Conservation (phyloP, 163 green algal species). For the Coccomyxa subellipsoidea region DNA sequence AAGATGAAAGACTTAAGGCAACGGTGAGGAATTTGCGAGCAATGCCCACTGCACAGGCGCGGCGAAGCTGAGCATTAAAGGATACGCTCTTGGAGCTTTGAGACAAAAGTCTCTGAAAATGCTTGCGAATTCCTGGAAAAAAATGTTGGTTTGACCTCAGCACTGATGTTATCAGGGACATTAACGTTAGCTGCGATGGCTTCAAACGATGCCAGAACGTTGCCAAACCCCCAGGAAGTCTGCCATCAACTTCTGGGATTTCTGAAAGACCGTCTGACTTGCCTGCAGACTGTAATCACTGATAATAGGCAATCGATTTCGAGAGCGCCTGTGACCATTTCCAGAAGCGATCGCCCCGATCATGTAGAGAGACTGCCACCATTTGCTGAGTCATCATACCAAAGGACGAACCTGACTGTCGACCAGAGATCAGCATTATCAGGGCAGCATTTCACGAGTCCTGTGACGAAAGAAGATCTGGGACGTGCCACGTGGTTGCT, state of each 20-base stretch:
- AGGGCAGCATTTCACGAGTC: background rate
- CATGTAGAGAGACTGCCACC: no score
- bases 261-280: background rate
- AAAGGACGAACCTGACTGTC: background rate
- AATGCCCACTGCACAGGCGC: no score
- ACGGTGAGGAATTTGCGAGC: no score
- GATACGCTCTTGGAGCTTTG: no score
- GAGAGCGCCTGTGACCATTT: no score
- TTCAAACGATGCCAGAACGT: background rate
- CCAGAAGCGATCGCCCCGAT: background rate
- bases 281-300: background rate
- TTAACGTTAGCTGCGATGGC: conserved; percentile 15
- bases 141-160: no score
- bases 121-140: no score
- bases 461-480: conserved; percentile 59
- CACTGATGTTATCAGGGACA: background rate
- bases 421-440: background rate
- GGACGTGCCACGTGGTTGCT: conserved; percentile 84
- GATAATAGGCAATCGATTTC: background rate
- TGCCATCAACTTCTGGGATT: background rate
- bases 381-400: background rate
- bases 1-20: no score
- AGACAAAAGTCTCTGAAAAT: no score
- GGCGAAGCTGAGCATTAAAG: no score
- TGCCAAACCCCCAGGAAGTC: background rate